Evolutionary conservation across 306 rosid genomes (phyloP), one percentile per base, ranked within the genome.

Genomic region (Mucuna pruriens): DNA sequence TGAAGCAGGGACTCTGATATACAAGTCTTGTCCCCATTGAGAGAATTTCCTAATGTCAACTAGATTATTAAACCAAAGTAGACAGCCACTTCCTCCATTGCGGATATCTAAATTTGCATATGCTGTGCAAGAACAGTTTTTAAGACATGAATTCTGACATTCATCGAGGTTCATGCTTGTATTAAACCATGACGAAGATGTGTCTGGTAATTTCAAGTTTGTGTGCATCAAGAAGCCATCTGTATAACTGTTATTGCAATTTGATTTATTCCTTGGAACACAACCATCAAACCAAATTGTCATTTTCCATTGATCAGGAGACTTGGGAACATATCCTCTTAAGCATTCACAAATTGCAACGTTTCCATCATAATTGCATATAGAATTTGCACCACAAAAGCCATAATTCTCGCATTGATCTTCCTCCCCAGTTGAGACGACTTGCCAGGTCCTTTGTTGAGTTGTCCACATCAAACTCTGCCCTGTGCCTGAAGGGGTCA

Each of bases 41-140:
- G 11, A 19, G 25, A 36, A 34, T 4, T 26, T 48, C 31, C 25
- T 75, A 0, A 71, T 63, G 22, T 83, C 87, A 42, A 83, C 8
- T 29, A 86, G 26, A 15, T 54, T 4, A 25, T 39, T 42, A 11
- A 68, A 71, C 87, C 89, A 83, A 38, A 86, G 44, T 22, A 80
- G 1, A 70, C 87, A 83, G 9, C 89, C 87, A 31, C 63, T 65
- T 45, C 78, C 80, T 2, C 45, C 64, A 2, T 17, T 1, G 10
- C 68, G 33, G 5, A 68, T 40, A 61, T 29, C 26, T 9, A 65
- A 65, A 65, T 65, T 65, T 17, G 48, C 71, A 34, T 17, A 65
- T 7, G 84, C 84, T 67, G 19, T 13, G 20, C 23, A 68, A 1
- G 84, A 84, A 25, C 85, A 85, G 49, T 76, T 76, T 0, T 71